Conservation (phyloP, 192 early-diverging fungal genomes). For the Coemansia sp. region DNA sequence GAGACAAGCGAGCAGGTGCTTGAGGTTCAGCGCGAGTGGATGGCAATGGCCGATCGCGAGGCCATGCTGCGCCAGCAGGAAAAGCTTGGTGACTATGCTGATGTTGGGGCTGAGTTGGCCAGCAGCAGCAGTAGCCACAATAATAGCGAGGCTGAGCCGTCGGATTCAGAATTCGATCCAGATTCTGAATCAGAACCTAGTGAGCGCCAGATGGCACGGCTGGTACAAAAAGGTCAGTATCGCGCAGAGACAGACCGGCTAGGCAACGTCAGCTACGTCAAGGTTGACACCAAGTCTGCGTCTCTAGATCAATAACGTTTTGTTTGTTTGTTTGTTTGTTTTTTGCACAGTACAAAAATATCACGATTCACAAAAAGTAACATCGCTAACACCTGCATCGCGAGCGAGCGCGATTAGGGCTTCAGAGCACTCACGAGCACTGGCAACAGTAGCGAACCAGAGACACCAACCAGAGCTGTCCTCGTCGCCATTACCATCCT, state of each 20-base stretch:
- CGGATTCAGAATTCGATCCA: neutral
- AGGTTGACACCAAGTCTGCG: neutral
- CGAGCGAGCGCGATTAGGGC: constrained; percentile 28
- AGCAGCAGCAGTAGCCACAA: constrained; percentile 7
- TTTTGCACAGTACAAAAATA: neutral
- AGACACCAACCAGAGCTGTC: constrained; percentile 20
- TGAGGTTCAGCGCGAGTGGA: constrained; percentile 74
- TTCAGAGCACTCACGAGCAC: constrained; percentile 46
- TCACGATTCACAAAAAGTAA: constrained; percentile 11
- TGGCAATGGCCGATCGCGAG: constrained; percentile 72
- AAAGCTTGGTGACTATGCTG: constrained; percentile 23
- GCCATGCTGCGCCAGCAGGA: constrained; percentile 48
- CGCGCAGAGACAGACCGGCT: constrained; percentile 33
- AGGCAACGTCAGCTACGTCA: constrained; percentile 42
- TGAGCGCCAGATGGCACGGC: constrained; percentile 30
- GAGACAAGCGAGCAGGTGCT: constrained; percentile 71
- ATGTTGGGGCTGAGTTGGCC: constrained; percentile 16
- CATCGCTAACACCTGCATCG: constrained; percentile 8
- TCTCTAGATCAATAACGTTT: neutral
- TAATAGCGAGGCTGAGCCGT: neutral
- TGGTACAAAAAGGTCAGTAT: constrained; percentile 40
- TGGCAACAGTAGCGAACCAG: constrained; percentile 46
- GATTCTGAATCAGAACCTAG: constrained; percentile 27
- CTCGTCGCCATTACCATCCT: neutral
- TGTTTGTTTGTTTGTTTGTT: neutral